These are phyloP conservation scores for Lavandula angustifolia DNA, from an alignment of 257 asterid genomes.

Conservation along the genomic window DNA sequence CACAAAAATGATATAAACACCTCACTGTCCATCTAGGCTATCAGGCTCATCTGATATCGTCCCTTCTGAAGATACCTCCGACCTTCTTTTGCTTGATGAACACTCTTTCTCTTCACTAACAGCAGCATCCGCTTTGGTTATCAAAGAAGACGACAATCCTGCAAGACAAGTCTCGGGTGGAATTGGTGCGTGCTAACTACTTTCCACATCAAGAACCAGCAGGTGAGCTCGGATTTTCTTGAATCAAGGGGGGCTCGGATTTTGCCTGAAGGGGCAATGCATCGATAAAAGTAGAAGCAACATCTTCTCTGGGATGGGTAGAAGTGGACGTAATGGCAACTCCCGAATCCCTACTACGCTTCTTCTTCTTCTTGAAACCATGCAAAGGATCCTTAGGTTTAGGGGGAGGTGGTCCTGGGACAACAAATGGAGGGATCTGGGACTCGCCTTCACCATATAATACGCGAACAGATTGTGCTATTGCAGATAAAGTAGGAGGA, in stretches of 20 bases:
- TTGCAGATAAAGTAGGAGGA: slow-evolving; percentile 75
- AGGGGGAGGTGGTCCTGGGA: slow-evolving; percentile 74
- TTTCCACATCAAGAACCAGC: slow-evolving; percentile 28
- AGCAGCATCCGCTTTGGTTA: slow-evolving; percentile 24
- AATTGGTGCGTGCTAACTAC: slow-evolving; percentile 34
- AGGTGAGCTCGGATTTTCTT: slow-evolving; percentile 28
- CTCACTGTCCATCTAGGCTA: slow-evolving; percentile 38
- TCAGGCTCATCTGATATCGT: slow-evolving; percentile 55
- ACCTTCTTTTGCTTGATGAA: slow-evolving; percentile 32
- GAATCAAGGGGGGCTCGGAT: slow-evolving; percentile 29
- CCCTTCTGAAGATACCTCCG: slow-evolving; percentile 66
- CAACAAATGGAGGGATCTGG: slow-evolving; percentile 74
- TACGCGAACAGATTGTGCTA: slow-evolving; percentile 81
- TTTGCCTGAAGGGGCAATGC: slow-evolving; percentile 35
- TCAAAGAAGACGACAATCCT: slow-evolving; percentile 41
- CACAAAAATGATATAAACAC: slow-evolving; percentile 44
- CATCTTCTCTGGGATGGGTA: slow-evolving; percentile 40
- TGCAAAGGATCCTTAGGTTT: slow-evolving; percentile 73
- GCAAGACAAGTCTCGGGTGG: slow-evolving; percentile 27
- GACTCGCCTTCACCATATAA: slow-evolving; percentile 69
- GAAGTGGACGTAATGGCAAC: slow-evolving; percentile 26
- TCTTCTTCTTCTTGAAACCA: slow-evolving; percentile 58
- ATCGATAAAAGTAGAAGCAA: slow-evolving; percentile 42
- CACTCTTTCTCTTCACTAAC: slow-evolving; percentile 38
- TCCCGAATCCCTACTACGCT: slow-evolving; percentile 32